Evolutionary conservation across 2,329 filamentous ascomycete species (phyloP), one percentile per base, ranked within the genome.

Genomic region (Fusarium sp.): DNA sequence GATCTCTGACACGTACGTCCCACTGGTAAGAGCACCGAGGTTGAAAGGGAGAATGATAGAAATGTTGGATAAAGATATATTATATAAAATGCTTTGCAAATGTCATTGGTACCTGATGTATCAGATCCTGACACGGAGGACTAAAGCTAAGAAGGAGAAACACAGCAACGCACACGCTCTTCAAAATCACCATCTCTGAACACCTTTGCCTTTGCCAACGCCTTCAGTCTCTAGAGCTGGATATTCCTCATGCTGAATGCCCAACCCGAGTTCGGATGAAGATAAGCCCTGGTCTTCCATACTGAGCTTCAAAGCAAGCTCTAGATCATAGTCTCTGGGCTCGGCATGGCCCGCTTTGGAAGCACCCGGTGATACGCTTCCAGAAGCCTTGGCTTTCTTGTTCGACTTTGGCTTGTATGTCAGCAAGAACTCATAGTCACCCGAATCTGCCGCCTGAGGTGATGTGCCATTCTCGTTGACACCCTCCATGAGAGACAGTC

Each of bases 271-370:
- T 1, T 70, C 62, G 1, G 55, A 51, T 9, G 55, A 38, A 34
- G 69, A 54, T n/a, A 57, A 20, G 15, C 82, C 77, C 57, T 85
- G 83, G 65, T 89, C 86, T 41, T 86, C 83, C 68, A 90, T 79
- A 69, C 89, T 91, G 23, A 91, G 78, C 63, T 83, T 83, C 49
- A 91, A 76, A 4, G 89, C 89, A 36, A 89, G 79, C 54, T 88
- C 86, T 46, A 91, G 69, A 69, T 90, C 89, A 51, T 86, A 86
- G 45, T 89, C 86, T 13, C 78, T 77, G 1, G 62, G 62, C 4
- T 72, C 62, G 2, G 60, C 42, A 30, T 54, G 56, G 46, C 63
- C 65, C 42, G 59, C 75, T 76, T 59, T 81, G 77, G 59, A 78
- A 80, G 8, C 77, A 74, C 9, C 80, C 6, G 79, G 79, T 13